Conservation (phyloP, 768 basidiomycete species). For the Glaciozyma antarctica region DNA sequence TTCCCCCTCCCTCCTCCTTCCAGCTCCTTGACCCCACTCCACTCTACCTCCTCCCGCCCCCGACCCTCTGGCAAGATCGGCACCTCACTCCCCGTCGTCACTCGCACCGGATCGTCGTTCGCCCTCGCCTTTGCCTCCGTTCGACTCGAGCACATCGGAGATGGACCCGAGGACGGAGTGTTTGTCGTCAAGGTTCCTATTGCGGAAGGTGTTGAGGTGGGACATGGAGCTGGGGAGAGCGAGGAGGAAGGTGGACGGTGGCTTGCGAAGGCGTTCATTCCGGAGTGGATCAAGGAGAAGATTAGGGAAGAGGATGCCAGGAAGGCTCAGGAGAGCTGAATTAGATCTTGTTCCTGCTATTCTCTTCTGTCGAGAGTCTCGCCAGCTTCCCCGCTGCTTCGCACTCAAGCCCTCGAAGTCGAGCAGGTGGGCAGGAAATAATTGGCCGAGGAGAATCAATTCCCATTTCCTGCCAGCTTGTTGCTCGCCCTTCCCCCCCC, state of each 20-base stretch:
- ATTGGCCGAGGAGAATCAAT: no score
- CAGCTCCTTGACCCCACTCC: conserved; percentile 19
- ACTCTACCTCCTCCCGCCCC: conserved; percentile 11
- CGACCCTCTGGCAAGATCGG: conserved; percentile 17
- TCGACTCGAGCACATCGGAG: conserved; percentile 10
- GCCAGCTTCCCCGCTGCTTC: background rate
- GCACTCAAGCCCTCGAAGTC: no score
- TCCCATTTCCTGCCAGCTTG: no score
- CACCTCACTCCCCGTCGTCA: conserved; percentile 13
- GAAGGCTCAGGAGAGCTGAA: conserved; percentile 7
- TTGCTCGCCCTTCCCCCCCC: no score
- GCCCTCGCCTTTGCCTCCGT: conserved; percentile 24
- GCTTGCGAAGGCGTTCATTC: conserved; percentile 24
- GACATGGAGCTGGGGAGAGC: conserved; percentile 16
- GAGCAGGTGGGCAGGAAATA: no score
- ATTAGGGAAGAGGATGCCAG: conserved; percentile 17
- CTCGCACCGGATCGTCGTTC: conserved; percentile 3
- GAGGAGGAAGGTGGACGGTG: conserved; percentile 22
- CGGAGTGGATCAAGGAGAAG: conserved; percentile 21
- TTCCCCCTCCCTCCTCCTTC: conserved; percentile 20
- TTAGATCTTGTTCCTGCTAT: background rate
- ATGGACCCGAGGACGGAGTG: conserved; percentile 1
- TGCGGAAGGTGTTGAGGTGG: background rate
- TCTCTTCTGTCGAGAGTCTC: background rate
- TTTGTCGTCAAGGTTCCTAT: conserved; percentile 7